Conservation (phyloP, 2,329 filamentous ascomycete genomes). For the Talaromyces sp. region DNA sequence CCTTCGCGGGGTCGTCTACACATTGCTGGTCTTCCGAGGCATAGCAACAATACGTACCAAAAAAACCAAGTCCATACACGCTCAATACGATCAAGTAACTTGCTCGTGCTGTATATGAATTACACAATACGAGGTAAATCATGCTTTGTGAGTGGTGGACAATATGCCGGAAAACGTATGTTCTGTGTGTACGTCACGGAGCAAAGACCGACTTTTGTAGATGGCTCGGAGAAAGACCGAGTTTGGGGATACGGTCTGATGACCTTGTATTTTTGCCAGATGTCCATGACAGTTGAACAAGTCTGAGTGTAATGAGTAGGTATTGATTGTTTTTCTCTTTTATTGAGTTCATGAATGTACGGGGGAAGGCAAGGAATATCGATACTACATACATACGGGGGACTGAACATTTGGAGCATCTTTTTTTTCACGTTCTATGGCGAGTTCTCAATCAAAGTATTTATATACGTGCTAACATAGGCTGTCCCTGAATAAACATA, state of each 20-base stretch:
- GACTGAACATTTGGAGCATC: background rate
- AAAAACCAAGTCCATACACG: background rate
- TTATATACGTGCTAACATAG: background rate
- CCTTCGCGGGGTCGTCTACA: constrained; percentile 13
- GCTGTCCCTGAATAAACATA: background rate
- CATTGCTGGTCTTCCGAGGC: constrained; percentile 15
- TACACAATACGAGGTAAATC: background rate
- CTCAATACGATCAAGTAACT: background rate
- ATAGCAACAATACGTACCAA: background rate
- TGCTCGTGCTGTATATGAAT: background rate
- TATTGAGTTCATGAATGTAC: background rate
- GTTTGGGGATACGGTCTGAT: background rate
- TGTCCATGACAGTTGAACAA: background rate
- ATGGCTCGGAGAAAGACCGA: constrained; percentile 13
- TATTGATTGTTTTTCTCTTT: background rate
- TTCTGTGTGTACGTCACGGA: background rate
- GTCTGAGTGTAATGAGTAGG: no score
- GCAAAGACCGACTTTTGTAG: constrained; percentile 9
- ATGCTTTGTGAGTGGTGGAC: constrained; percentile 4
- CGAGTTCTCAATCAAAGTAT: background rate
- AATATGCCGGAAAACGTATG: background rate
- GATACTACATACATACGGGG: background rate
- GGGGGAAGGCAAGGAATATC: background rate
- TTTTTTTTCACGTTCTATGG: background rate
- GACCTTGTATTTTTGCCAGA: background rate